Evolutionary conservation across 2,329 filamentous ascomycete genomes (phyloP), one percentile per base, ranked within the genome.

Genomic region (Anisogramma anomala): DNA sequence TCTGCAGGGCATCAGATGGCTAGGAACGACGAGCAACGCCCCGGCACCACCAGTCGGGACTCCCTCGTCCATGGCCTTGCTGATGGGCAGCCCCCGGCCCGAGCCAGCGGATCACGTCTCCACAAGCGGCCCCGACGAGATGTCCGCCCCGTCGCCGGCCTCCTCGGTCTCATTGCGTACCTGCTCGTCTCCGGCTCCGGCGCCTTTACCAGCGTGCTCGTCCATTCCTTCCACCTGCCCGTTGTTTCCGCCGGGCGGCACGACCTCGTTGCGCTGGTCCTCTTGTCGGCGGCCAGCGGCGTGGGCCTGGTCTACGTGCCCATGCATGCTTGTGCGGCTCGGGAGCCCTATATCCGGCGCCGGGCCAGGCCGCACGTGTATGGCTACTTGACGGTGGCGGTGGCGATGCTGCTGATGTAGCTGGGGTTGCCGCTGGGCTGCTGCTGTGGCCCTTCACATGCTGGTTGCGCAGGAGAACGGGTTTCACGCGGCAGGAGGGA

Each of bases 291-390:
- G 1, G 42, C 42, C 3, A 45, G 36, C 5, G 45, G 42, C 10
- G 35, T 45, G n/a, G 23, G 45, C 19, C 20, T 45, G 10, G 23
- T 45, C 19, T 47, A 45, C 25, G 39, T 47, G 5, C 17, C 45
- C 3, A 32, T 47, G 34, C 45, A 47, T 28, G 27, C 36, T 5
- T 37, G 33, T 15, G 45, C 42, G 2, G 33, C 45, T 11, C 28
- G 42, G 6, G 42, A 40, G 25, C 14, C 33, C 3, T 47, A 45
- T 11, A 31, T 38, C 5, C 19, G 41, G n/a, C 33, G 35, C n/a
- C 23, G 28, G 25, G 45, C 25, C 20, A 36, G 23, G n/a, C 40
- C 43, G 3, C 39, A 38, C 9, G 27, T 45, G 9, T 38, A 39
- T n/a, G 42, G 45, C 4, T 39, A 41, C 10, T 36, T 40, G 15